Evolutionary conservation across 202 grass and related monocot genomes (phyloP), one percentile per base, ranked within the genome.

Genomic region (Cymbopogon flexuosus): DNA sequence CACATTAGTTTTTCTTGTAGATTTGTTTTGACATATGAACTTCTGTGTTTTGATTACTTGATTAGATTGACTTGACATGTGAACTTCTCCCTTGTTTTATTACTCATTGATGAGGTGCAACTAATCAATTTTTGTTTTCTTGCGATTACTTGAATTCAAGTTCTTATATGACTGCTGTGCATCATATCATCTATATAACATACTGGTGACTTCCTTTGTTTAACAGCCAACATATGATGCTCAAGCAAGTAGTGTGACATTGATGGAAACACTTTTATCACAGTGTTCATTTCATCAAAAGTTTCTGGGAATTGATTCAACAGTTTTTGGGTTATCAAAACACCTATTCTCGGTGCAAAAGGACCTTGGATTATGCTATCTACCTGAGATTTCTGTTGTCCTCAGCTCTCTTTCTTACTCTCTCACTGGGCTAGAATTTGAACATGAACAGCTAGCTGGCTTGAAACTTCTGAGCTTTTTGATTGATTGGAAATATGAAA

Each of bases 401-500:
- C 82, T 90, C 77, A 84, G 78, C 79, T 93, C 83, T 82, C 78
- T 93, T 75, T 91, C 95, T 59, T 85, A 83, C 75, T 86, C 73
- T 83, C 90, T 95, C 49, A 83, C 68, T 73, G 84, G 75, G 58
- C 76, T 84, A 19, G 90, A 98, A 70, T 93, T 95, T 94, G 92
- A 95, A 87, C 88, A 93, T 63, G 95, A 98, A 59, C 95, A 98
- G 33, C 65, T 98, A 77, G 79, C 73, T 52, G 90, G 78, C 51
- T 81, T 93, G 86, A 98, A 95, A 82, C 88, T 95, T 77, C 78
- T 95, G 60, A 57, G 77, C 78, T 91, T 93, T 75, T 76, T 95
- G 80, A 84, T 86, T 30, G 88, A 95, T 18, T 98, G 92, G 90
- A 98, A 86, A 87, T 71, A 83, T 88, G 84, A 93, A 88, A 89